Percentiles rank a stretch among this genome's conserved stretches.
phyloP scores from a whole-genome alignment of 306 rosid species.

The Comarum palustre region DNA sequence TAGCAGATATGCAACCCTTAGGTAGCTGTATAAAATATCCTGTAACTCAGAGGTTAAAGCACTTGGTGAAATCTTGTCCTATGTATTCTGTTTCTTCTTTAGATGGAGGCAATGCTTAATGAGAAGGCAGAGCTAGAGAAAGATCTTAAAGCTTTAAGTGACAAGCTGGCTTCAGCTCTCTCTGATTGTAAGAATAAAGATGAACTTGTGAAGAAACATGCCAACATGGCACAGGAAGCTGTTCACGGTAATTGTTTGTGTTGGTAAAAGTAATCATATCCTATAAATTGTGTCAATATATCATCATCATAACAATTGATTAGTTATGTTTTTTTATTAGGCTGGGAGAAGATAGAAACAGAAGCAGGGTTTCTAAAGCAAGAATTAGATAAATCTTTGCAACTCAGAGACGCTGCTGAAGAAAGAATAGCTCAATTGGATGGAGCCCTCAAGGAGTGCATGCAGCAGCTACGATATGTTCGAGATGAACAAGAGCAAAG shows the following conservation, averaged over 20 bases:
- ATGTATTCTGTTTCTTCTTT: conserved; percentile 21
- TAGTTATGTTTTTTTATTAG: conserved; percentile 34
- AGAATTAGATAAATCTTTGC: conserved; percentile 56
- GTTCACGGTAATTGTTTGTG: conserved; percentile 45
- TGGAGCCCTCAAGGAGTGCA: conserved; percentile 81
- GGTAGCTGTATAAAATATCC: neutral
- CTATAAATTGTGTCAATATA: neutral
- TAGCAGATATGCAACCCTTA: neutral
- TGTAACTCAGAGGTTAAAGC: conserved; percentile 4
- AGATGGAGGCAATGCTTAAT: conserved; percentile 50
- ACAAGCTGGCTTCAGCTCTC: conserved; percentile 53
- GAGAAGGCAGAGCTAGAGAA: conserved; percentile 75
- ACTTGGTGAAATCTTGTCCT: neutral
- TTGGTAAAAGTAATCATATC: conserved; percentile 3
- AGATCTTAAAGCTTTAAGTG: conserved; percentile 50
- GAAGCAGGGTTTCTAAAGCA: conserved; percentile 50
- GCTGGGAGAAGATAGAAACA: conserved; percentile 68
- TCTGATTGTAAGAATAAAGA: conserved; percentile 65
- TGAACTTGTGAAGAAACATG: conserved; percentile 69
- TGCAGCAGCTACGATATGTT: conserved; percentile 81
- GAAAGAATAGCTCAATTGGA: conserved; percentile 70
- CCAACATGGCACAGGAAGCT: conserved; percentile 70
- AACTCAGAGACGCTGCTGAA: conserved; percentile 48
- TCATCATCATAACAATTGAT: conserved; percentile 12
- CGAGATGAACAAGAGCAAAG: conserved; percentile 80